Evolutionary conservation across 768 basidiomycete genomes (phyloP), one percentile per base, ranked within the genome.

Genomic region (Hypsizygus marmoreus): DNA sequence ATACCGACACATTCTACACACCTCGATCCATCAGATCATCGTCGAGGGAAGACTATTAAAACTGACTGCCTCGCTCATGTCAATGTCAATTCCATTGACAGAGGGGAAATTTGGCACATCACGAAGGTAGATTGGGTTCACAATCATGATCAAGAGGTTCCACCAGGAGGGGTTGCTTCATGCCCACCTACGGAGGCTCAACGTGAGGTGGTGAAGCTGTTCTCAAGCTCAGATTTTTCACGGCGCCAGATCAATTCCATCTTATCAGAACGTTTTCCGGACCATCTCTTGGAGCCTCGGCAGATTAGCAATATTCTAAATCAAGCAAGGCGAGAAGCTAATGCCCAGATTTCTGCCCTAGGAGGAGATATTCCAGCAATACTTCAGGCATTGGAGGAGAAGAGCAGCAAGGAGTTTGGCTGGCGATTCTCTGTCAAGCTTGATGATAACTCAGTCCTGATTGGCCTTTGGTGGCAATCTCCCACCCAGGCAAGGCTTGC

Each of bases 251-350:
- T 62, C 29, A 17, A 26, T 9, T 41, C 43, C 6, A 47, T 59
- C 23, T 43, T 62, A 4, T 32, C 0, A 40, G 42, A 34, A 43
- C 42, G 3, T 40, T 45, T 26, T 43, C 40, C 7, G 49, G 40
- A 20, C 12, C 36, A 12, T 37, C 23, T 9, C 59, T 68, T 9
- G 66, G n/a, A 67, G 44, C 51, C 56, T 4, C 54, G 61, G 2
- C 68, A 71, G 43, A 58, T 71, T 22, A 32, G 46, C 2, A 68
- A 69, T 34, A 45, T 66, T n/a, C 49, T 65, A 22, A 57, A 61
- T 40, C 3, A 48, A 1, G 54, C 57, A 1, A 49, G 54, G 0
- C 16, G 24, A 4, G 45, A 55, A 12, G 62, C 55, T 4, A 47
- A 44, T 0, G 40, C 56, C 3, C 53, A 57, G 5, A 41, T 67